Conservation (phyloP, 1,139 yeast species). For the Geotrichum phurueaensis region DNA sequence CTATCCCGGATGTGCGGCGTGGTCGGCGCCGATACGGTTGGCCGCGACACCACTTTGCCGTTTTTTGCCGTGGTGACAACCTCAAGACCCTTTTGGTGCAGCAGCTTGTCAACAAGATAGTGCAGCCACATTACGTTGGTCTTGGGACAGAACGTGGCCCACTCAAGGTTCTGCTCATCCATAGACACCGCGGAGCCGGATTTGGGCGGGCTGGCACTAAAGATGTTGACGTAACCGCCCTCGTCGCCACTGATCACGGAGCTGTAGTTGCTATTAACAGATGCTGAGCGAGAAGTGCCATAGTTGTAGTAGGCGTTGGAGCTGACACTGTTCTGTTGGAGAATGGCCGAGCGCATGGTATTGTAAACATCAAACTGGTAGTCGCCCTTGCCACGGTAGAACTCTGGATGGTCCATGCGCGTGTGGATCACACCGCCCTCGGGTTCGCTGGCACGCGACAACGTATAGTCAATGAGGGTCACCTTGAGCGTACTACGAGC, state of each 20-base stretch:
- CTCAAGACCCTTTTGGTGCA: constrained; percentile 37
- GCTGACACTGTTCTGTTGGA: constrained; percentile 6
- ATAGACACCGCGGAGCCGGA: constrained; percentile 1
- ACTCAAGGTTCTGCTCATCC: constrained; percentile 31
- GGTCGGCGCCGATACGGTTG: neutral
- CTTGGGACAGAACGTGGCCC: constrained; percentile 40
- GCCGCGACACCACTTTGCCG: constrained; percentile 17
- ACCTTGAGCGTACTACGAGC: constrained; percentile 32
- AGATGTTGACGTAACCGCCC: neutral
- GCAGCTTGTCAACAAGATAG: constrained; percentile 41
- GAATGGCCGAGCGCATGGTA: constrained; percentile 38
- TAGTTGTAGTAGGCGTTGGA: neutral
- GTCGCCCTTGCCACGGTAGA: constrained; percentile 48
- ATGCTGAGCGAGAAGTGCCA: neutral
- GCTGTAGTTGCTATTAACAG: neutral
- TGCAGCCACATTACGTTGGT: constrained; percentile 50
- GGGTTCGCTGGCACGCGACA: constrained; percentile 41
- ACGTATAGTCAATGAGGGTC: constrained; percentile 53
- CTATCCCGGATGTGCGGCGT: neutral
- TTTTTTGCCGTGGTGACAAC: constrained; percentile 23
- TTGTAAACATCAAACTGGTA: constrained; percentile 50
- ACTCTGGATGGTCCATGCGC: constrained; percentile 44
- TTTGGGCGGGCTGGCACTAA: constrained; percentile 11
- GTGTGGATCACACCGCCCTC: constrained; percentile 30
- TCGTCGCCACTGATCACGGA: neutral